Percentiles rank a stretch among this genome's conserved stretches.
Conservation (phyloP, 2,329 filamentous ascomycete genomes). For the Botrytis porri region DNA sequence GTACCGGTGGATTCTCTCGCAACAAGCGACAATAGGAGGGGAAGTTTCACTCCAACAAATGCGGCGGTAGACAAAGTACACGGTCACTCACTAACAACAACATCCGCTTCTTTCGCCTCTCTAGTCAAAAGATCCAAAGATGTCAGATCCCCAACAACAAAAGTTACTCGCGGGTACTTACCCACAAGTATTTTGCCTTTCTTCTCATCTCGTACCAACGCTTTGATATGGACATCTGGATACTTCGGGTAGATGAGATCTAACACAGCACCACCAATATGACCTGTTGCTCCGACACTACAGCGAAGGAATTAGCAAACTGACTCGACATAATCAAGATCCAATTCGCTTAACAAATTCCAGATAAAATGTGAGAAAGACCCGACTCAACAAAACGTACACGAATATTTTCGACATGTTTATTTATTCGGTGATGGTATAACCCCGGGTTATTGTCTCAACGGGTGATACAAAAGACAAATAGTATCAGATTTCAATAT, state of each 20-base stretch:
- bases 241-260: conserved; percentile 17
- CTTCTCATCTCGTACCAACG: conserved; percentile 19
- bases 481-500: too few relatives aligned
- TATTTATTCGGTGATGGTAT: background rate
- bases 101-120: conserved; percentile 15
- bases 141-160: conserved; percentile 16
- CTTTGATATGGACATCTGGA: background rate
- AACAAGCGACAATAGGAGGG: background rate
- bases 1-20: too few relatives aligned
- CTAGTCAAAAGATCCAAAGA: conserved; percentile 20
- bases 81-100: conserved; percentile 21
- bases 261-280: conserved; percentile 25
- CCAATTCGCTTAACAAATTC: background rate
- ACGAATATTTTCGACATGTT: conserved; percentile 11
- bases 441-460: background rate
- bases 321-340: background rate
- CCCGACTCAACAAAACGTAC: background rate
- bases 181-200: conserved; percentile 11
- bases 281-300: conserved; percentile 23
- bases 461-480: background rate
- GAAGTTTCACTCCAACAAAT: background rate
- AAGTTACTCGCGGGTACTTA: conserved; percentile 19
- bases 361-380: background rate
- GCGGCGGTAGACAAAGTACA: background rate
- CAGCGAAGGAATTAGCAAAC: background rate